Percentiles rank a stretch among this genome's conserved stretches.
phyloP scores from a whole-genome alignment of 257 asterid genomes.

The Agastache rugosa region DNA sequence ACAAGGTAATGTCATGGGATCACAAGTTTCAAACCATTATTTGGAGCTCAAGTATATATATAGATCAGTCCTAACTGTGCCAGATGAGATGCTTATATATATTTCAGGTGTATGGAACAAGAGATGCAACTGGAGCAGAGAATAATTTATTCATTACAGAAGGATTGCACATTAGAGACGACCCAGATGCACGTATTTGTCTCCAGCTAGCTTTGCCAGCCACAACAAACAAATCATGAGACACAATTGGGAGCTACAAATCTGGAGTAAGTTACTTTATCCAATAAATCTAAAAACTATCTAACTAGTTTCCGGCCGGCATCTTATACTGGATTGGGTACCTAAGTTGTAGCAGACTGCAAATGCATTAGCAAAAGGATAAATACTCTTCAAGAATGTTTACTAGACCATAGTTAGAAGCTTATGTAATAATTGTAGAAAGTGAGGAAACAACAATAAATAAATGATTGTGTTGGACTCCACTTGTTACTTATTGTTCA shows the following conservation, averaged over 20 bases:
- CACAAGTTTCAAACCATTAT: conserved; percentile 13
- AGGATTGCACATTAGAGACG: conserved; percentile 53
- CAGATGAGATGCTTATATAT: background rate
- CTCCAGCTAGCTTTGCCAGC: conserved; percentile 78
- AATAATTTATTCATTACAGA: conserved; percentile 45
- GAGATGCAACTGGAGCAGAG: conserved; percentile 50
- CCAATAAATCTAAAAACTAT: background rate
- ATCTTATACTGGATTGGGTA: conserved; percentile 30
- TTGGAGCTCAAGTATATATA: background rate
- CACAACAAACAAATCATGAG: conserved; percentile 59
- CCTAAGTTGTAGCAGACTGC: conserved; percentile 45
- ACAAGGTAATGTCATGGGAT: conserved; percentile 53
- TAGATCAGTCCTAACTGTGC: too few species aligned
- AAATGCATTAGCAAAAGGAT: conserved; percentile 29
- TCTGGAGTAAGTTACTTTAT: conserved; percentile 52
- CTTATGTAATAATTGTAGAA: conserved; percentile 23
- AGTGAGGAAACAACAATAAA: conserved; percentile 33
- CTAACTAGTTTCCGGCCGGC: background rate
- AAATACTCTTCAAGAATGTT: conserved; percentile 29
- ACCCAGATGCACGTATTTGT: conserved; percentile 56
- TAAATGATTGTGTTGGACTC: conserved; percentile 37
- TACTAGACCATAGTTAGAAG: conserved; percentile 25
- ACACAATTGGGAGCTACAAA: conserved; percentile 42
- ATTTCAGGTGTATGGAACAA: conserved; percentile 60
- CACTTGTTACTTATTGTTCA: conserved; percentile 33